Percentiles rank a stretch among this genome's conserved stretches.
Evolutionary conservation across 345 rosid genomes (phyloP).

Genomic region (Populus pruinosa): DNA sequence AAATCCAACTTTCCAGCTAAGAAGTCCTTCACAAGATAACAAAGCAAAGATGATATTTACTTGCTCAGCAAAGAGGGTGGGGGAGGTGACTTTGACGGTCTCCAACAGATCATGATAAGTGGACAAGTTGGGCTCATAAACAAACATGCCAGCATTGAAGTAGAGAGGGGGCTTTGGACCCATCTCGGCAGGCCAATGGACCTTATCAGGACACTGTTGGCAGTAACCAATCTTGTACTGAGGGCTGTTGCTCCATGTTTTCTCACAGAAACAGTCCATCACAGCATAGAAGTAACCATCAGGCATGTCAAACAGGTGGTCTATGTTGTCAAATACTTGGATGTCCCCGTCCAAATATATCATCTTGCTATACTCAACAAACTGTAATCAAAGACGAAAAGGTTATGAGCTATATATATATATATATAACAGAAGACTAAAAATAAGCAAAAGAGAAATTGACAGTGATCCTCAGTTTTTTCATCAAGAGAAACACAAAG

Average conservation of each 20-base stretch:
- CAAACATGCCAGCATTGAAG: constrained; percentile 85
- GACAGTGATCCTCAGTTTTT: neutral
- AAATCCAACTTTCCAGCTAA: neutral
- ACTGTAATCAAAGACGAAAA: constrained; percentile 44
- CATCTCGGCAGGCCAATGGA: constrained; percentile 57
- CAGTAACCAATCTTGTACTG: constrained; percentile 69
- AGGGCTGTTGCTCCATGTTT: constrained; percentile 59
- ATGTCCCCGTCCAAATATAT: constrained; percentile 78
- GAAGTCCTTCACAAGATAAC: neutral
- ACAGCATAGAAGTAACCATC: constrained; percentile 68
- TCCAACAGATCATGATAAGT: constrained; percentile 51
- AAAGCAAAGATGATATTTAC: constrained; percentile 9
- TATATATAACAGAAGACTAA: neutral
- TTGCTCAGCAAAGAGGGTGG: constrained; percentile 81
- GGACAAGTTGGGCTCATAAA: constrained; percentile 56
- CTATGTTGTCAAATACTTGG: constrained; percentile 71
- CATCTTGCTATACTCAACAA: constrained; percentile 69
- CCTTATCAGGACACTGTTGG: constrained; percentile 72
- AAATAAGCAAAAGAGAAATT: neutral
- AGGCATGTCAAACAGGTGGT: constrained; percentile 55
- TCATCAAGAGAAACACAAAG: neutral
- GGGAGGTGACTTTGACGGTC: constrained; percentile 46
- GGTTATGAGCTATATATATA: neutral
- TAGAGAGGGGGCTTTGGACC: constrained; percentile 62
- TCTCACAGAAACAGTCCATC: constrained; percentile 83